A percentile compares a stretch with the other conserved stretches of the same genome.
These are phyloP conservation scores for Silene latifolia DNA, from an alignment of 148 eudicot species.

Conservation along the genomic window DNA sequence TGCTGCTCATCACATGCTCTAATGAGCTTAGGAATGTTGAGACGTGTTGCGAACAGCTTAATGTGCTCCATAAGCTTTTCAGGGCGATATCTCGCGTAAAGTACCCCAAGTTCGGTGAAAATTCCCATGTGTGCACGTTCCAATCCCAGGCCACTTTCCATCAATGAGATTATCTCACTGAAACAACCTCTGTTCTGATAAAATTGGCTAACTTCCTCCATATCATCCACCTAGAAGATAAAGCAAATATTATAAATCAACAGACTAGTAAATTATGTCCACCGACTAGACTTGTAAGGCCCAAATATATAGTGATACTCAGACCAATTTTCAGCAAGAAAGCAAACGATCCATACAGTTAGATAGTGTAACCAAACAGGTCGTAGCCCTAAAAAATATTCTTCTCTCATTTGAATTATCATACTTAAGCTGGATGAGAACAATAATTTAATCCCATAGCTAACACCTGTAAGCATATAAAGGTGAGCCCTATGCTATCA, in stretches of 20 bases:
- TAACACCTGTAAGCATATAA: not conserved
- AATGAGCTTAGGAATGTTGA: slow-evolving; percentile 95
- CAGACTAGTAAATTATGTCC: not conserved
- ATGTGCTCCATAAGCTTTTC: slow-evolving; percentile 99
- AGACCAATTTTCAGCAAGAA: not conserved
- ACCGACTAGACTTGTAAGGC: not conserved
- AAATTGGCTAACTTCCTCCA: slow-evolving; percentile 92
- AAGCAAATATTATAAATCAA: not conserved
- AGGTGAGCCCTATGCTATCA: not conserved
- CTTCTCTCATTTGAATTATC: not conserved
- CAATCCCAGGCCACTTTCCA: slow-evolving; percentile 98
- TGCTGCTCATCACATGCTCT: slow-evolving; percentile 98
- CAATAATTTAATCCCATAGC: not conserved
- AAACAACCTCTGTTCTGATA: slow-evolving; percentile 95
- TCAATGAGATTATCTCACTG: slow-evolving; percentile 81
- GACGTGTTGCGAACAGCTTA: slow-evolving; percentile 92
- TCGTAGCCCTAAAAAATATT: not conserved
- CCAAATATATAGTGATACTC: not conserved
- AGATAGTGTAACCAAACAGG: not conserved
- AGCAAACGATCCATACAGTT: not conserved
- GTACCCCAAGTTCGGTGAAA: slow-evolving; percentile 92
- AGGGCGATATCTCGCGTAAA: slow-evolving; percentile 92
- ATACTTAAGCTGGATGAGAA: not conserved
- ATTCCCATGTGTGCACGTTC: slow-evolving; percentile 99
- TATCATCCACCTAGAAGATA: slow-evolving; percentile 67